These are phyloP conservation scores for Psilocybe azurescens DNA, from an alignment of 768 basidiomycete species.

Conservation along the genomic window DNA sequence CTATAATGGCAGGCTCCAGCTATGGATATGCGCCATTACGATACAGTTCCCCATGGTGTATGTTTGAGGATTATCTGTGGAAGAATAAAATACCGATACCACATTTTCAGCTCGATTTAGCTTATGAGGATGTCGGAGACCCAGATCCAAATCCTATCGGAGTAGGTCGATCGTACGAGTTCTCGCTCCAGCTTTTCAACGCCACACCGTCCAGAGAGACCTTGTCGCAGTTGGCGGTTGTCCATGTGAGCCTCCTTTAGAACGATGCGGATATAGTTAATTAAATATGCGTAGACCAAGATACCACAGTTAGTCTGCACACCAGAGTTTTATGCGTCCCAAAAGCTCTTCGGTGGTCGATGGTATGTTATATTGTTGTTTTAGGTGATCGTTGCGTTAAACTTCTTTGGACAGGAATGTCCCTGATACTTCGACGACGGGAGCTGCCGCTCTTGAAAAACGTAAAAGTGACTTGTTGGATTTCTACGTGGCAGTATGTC, in stretches of 20 bases:
- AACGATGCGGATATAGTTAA: not conserved
- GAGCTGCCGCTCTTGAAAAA: slow-evolving; percentile 37
- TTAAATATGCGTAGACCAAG: slow-evolving; percentile 26
- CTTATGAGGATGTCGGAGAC: slow-evolving; percentile 45
- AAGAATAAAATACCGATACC: not conserved
- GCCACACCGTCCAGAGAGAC: slow-evolving; percentile 36
- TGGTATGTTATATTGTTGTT: slow-evolving; percentile 26
- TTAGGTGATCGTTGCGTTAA: not conserved
- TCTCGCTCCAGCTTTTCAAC: slow-evolving; percentile 37
- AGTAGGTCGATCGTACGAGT: slow-evolving; percentile 42
- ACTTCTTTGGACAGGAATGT: slow-evolving; percentile 27
- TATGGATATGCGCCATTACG: slow-evolving; percentile 44
- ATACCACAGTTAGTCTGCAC: slow-evolving; percentile 39
- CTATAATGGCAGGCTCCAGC: slow-evolving; percentile 30
- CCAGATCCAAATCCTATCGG: slow-evolving; percentile 42
- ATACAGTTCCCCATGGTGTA: slow-evolving; percentile 43
- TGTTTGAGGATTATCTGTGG: not conserved
- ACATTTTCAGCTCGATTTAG: slow-evolving; percentile 35
- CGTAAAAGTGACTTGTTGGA: slow-evolving; percentile 40
- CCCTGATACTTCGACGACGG: slow-evolving; percentile 36
- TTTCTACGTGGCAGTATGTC: slow-evolving; percentile 38
- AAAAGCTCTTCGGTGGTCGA: slow-evolving; percentile 40
- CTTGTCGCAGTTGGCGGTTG: slow-evolving; percentile 33
- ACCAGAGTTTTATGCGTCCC: slow-evolving; percentile 40
- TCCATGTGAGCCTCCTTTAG: slow-evolving; percentile 29